Evolutionary conservation across 2,329 filamentous ascomycete genomes (phyloP).

Genomic region (Hymenotorrendiella dingleyae): DNA sequence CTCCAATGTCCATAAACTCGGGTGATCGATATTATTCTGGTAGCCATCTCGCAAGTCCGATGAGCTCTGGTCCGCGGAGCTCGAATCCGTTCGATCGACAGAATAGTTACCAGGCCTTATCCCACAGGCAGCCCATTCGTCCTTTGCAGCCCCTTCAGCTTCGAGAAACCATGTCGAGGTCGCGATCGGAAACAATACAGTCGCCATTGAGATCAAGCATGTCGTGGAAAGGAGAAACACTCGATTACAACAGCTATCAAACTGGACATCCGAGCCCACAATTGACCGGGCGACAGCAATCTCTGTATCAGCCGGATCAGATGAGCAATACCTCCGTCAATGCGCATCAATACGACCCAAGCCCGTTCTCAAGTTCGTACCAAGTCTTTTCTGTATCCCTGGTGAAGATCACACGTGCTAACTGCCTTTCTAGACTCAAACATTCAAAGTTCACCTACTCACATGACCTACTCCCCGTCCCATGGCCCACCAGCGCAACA

Average conservation of each 20-base stretch:
- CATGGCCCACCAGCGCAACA: slow-evolving; percentile 34
- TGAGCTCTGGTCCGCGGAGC: slow-evolving; percentile 43
- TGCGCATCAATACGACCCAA: slow-evolving; percentile 44
- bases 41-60: slow-evolving; percentile 41
- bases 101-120: slow-evolving; percentile 41
- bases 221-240: slow-evolving; percentile 56
- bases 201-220: slow-evolving; percentile 54
- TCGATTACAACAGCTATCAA: slow-evolving; percentile 50
- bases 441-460: slow-evolving; percentile 41
- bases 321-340: slow-evolving; percentile 37
- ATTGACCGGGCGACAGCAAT: slow-evolving; percentile 41
- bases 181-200: slow-evolving; percentile 52
- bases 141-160: slow-evolving; percentile 54
- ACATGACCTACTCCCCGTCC: slow-evolving; percentile 44
- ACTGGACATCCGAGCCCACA: slow-evolving; percentile 41
- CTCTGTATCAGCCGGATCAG: slow-evolving; percentile 46
- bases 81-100: slow-evolving; percentile 49
- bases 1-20: slow-evolving; percentile 49
- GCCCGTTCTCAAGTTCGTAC: slow-evolving; percentile 44
- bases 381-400: slow-evolving; percentile 15
- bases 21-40: slow-evolving; percentile 48
- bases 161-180: slow-evolving; percentile 50
- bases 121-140: slow-evolving; percentile 41
- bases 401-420: slow-evolving; percentile 21
- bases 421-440: slow-evolving; percentile 35